Evolutionary conservation across 139 green algal genomes (phyloP).

Genomic region (Closterium sp.): DNA sequence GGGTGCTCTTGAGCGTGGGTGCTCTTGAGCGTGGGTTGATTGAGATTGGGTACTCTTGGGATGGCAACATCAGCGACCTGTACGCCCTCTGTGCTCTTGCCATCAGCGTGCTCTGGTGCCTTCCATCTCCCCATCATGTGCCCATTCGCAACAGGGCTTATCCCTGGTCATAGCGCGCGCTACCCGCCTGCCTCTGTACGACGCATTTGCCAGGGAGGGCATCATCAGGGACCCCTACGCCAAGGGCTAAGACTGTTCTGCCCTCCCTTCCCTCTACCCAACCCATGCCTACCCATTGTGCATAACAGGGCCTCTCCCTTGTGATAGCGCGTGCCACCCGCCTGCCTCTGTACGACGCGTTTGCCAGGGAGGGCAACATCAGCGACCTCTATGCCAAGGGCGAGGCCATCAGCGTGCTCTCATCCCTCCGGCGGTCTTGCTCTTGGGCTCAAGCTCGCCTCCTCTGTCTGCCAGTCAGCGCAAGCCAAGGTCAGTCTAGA

Average conservation of each 20-base stretch:
- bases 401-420: slow-evolving; percentile 42
- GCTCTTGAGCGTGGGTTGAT: too few species aligned
- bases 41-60: too few species aligned
- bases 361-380: slow-evolving; percentile 40
- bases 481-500: slow-evolving; percentile 32
- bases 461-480: slow-evolving; percentile 16
- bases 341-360: slow-evolving; percentile 39
- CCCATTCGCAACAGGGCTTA: slow-evolving; percentile 7
- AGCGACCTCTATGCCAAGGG: slow-evolving; percentile 47
- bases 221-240: slow-evolving; percentile 44
- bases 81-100: too few species aligned
- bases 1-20: too few species aligned
- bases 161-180: slow-evolving; percentile 19
- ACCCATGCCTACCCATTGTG: not conserved
- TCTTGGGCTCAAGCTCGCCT: slow-evolving; percentile 38
- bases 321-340: slow-evolving; percentile 36
- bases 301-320: slow-evolving; percentile 10
- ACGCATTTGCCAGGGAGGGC: slow-evolving; percentile 29
- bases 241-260: slow-evolving; percentile 39
- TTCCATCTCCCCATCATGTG: too few species aligned
- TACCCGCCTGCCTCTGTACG: slow-evolving; percentile 43
- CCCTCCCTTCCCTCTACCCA: not conserved
- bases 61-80: not conserved
- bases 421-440: slow-evolving; percentile 36
- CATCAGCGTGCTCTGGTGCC: too few species aligned